Evolutionary conservation across 257 asterid genomes (phyloP), one percentile per base, ranked within the genome.

Genomic region (Solanum tarapatanum): DNA sequence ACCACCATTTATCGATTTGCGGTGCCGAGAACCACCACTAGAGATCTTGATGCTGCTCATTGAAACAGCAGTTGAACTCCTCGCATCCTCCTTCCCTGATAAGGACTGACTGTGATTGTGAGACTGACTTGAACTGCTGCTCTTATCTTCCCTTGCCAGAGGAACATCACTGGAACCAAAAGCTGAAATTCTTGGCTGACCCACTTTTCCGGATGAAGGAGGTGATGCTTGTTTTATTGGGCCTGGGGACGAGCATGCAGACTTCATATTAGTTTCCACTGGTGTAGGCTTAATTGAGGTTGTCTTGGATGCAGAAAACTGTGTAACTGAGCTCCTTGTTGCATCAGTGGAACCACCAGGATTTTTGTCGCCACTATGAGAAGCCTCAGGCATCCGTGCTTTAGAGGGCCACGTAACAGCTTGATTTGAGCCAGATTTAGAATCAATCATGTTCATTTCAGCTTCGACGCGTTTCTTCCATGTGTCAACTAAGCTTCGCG

Each of bases 401-500:
- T 91, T 90, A n/a, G 94, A 91, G 77, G 91, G 73, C 92, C 94
- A 90, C 2, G 83, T 79, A 73, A 73, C 89, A 64, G 86, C 85
- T 55, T 89, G 94, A 36, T 87, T 88, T 70, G 95, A 86, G 33
- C 88, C 90, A 64, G 94, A 87, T 72, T 93, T 90, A 28, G 93
- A 91, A 68, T 93, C 96, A 28, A 88, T 88, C 45, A 89, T 79
- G 35, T 87, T 93, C 95, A 93, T 92, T 91, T 93, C 96, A 68
- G 94, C 93, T 87, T 92, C 94, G 12, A 93, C 96, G 6, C 94
- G 92, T 89, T 93, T 93, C 91, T 93, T 93, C 96, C 96, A 93
- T 12, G 94, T 92, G 87, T 92, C 94, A 60, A 93, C 96, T 88
- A 93, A 88, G 88, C 91, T 86, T 51, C 94, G 87, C 13, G 92